Evolutionary conservation across 2,329 filamentous ascomycete species (phyloP), one percentile per base, ranked within the genome.

Genomic region (Fusarium begoniae): DNA sequence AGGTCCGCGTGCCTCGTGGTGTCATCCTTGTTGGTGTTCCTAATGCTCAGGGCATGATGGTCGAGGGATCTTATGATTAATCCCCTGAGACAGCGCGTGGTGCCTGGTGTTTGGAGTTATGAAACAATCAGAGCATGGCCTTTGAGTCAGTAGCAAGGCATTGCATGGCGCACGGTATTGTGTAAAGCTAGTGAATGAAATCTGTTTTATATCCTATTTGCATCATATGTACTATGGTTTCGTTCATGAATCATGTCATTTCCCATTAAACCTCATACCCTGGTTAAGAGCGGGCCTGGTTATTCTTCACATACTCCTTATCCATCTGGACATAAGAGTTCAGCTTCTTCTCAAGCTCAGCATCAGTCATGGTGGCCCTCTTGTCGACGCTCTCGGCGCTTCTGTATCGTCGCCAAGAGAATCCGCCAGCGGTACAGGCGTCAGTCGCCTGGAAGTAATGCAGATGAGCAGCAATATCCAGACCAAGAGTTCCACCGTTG

Each of bases 31-130:
- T 90, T 30, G 89, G 89, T 12, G 86, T 90, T 62, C 88, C 89
- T 9, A 90, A 89, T 74, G 88, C 89, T 11, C 77, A 86, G 71
- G 89, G 89, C 7, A 90, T 90, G 88, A 83, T 90, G n/a, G 89
- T 87, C 22, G 88, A 90, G 71, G 88, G 75, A 85, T 68, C 54
- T 17, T 40, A 60, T 22, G 53, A 72, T 37, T 77, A 47, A 75
- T 57, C 28, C 20, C 22, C 32, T 62, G 48, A 40, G 41, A 56
- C 67, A 45, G 18, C 15, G 41, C 41, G n/a, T 61, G 58, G 26
- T 43, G 40, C 18, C 45, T 32, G 56, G 67, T 54, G 63, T 72
- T 51, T 54, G 55, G 63, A 55, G 58, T 72, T 55, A 40, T 48
- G 37, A 17, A 32, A 40, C 57, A 44, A 48, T 26, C n/a, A 40